Percentiles rank a stretch among this genome's conserved stretches.
Evolutionary conservation across 371 early-diverging fungal genomes (phyloP).

Genomic region (Lichtheimia corymbifera): DNA sequence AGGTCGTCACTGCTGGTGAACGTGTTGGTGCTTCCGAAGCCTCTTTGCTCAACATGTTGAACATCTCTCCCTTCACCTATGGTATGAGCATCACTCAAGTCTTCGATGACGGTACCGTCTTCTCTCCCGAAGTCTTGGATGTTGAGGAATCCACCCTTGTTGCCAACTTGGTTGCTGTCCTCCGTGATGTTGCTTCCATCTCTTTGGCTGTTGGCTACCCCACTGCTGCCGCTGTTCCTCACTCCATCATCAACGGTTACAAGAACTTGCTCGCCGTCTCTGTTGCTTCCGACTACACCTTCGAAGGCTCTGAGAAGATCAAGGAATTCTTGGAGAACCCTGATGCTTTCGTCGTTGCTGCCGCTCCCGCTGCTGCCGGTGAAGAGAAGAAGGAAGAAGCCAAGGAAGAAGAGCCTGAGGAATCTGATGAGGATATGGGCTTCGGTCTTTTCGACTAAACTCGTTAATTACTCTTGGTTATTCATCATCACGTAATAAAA

Average conservation of each 20-base stretch:
- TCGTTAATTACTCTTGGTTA: background rate
- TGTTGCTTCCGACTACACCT: slow-evolving; percentile 92
- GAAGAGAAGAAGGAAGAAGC: slow-evolving; percentile 49
- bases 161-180: slow-evolving; percentile 77
- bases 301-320: slow-evolving; percentile 89
- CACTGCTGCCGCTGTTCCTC: slow-evolving; percentile 97
- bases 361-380: slow-evolving; percentile 60
- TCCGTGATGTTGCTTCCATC: slow-evolving; percentile 90
- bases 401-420: slow-evolving; percentile 49
- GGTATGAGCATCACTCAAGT: slow-evolving; percentile 95
- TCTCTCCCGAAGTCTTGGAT: slow-evolving; percentile 91
- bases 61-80: slow-evolving; percentile 99
- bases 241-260: slow-evolving; percentile 95
- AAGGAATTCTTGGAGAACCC: slow-evolving; percentile 92
- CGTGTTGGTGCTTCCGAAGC: slow-evolving; percentile 99
- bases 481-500: background rate
- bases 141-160: slow-evolving; percentile 88
- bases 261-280: slow-evolving; percentile 94
- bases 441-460: slow-evolving; percentile 84
- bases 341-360: slow-evolving; percentile 78
- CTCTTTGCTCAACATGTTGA: slow-evolving; percentile 97
- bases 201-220: slow-evolving; percentile 94
- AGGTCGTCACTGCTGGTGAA: slow-evolving; percentile 87
- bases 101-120: slow-evolving; percentile 94
- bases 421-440: slow-evolving; percentile 78